Evolutionary conservation across 2,329 filamentous ascomycete species (phyloP).

Genomic region (Talaromyces sp.): DNA sequence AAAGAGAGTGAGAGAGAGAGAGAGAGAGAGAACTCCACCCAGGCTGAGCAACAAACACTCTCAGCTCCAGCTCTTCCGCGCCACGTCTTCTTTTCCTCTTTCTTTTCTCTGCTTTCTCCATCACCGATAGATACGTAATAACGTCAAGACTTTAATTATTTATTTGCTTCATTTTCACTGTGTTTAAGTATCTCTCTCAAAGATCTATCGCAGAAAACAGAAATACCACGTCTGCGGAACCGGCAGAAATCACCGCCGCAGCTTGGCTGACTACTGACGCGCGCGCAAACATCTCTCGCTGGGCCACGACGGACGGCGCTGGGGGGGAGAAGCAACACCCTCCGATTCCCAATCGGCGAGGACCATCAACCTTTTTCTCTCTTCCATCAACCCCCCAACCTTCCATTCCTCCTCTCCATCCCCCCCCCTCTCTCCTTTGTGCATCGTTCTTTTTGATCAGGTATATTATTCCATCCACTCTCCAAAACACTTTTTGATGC

Average conservation of each 20-base stretch:
- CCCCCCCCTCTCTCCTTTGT: background rate
- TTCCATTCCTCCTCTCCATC: background rate
- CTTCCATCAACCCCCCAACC: background rate
- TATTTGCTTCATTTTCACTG: background rate
- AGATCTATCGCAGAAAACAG: background rate
- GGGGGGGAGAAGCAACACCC: background rate
- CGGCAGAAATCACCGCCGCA: background rate
- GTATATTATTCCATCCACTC: background rate
- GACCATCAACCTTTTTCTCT: background rate
- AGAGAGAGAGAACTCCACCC: background rate
- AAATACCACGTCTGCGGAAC: background rate
- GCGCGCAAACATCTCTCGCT: conserved; percentile 7
- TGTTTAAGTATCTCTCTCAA: background rate
- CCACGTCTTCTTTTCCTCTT: conserved; percentile 10
- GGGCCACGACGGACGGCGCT: conserved; percentile 3
- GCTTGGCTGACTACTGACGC: background rate
- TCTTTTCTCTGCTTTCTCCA: conserved; percentile 8
- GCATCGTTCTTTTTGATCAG: background rate
- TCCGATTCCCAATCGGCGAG: background rate
- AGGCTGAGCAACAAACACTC: conserved; percentile 2
- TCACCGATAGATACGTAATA: background rate
- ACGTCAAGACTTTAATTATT: background rate
- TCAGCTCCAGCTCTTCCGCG: conserved; percentile 6
- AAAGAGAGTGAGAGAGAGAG: conserved; percentile 1
- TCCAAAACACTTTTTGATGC: no score